Conservation (phyloP, 2,329 filamentous ascomycete genomes). For the Nemania sp. region DNA sequence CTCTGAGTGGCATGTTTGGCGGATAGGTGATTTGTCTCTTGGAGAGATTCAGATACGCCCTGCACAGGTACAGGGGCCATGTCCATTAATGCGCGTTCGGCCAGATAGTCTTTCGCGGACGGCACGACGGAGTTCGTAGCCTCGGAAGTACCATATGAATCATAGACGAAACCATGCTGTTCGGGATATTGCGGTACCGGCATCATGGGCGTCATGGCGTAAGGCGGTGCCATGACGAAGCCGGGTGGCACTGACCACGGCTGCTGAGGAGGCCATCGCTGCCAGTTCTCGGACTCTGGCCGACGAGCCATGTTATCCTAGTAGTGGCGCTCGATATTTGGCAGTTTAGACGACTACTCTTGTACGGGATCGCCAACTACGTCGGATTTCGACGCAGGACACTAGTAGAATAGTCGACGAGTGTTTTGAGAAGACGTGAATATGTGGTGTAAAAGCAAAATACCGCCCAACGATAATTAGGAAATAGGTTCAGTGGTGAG, state of each 20-base stretch:
- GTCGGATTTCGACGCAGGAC: background rate
- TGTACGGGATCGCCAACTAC: too few species aligned
- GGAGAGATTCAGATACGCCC: conserved; percentile 3
- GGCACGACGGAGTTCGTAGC: conserved; percentile 8
- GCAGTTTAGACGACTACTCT: conserved; percentile 9
- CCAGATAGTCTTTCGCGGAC: conserved; percentile 19
- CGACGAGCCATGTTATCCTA: conserved; percentile 19
- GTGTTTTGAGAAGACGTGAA: conserved; percentile 6
- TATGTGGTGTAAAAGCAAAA: conserved; percentile 25
- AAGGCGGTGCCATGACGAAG: conserved; percentile 51
- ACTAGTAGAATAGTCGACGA: conserved; percentile 4
- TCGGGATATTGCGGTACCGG: conserved; percentile 23
- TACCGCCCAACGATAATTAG: conserved; percentile 26
- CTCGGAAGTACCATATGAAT: conserved; percentile 13
- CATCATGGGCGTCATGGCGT: conserved; percentile 48
- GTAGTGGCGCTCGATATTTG: background rate
- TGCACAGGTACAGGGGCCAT: conserved; percentile 13
- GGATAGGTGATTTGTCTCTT: conserved; percentile 6
- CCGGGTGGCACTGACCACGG: conserved; percentile 50
- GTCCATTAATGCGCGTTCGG: conserved; percentile 16
- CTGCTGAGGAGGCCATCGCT: conserved; percentile 56
- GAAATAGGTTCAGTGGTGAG: conserved; percentile 11
- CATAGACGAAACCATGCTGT: conserved; percentile 22
- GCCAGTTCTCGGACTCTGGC: conserved; percentile 48
- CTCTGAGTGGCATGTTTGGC: conserved; percentile 17